phyloP scores from a whole-genome alignment of 1,139 yeast species.

The Tardiomyces depauwii region DNA sequence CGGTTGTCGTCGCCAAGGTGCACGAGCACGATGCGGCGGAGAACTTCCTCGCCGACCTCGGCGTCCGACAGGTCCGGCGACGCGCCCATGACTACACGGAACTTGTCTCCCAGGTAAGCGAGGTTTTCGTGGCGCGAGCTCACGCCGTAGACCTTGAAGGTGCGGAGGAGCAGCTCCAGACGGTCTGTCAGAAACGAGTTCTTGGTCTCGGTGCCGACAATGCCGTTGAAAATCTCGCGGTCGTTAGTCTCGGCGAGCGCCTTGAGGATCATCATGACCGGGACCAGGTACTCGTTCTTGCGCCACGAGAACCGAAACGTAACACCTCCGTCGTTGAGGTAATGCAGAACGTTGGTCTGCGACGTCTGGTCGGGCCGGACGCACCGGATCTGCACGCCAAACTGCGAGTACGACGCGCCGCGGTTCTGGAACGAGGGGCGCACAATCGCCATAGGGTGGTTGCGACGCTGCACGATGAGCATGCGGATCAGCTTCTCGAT shows the following conservation, averaged over 20 bases:
- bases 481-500: slow-evolving; percentile 92
- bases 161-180: slow-evolving; percentile 80
- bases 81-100: slow-evolving; percentile 85
- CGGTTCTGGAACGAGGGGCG: slow-evolving; percentile 92
- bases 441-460: slow-evolving; percentile 94
- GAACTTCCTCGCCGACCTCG: slow-evolving; percentile 81
- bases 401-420: slow-evolving; percentile 82
- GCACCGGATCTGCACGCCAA: slow-evolving; percentile 87
- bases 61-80: slow-evolving; percentile 80
- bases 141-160: slow-evolving; percentile 70
- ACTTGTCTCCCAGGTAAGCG: slow-evolving; percentile 91
- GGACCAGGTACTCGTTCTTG: slow-evolving; percentile 88
- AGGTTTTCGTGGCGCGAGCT: slow-evolving; percentile 78
- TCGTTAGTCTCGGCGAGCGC: slow-evolving; percentile 88
- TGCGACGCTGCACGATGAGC: slow-evolving; percentile 96
- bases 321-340: slow-evolving; percentile 89
- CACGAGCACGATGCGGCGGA: slow-evolving; percentile 77
- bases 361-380: slow-evolving; percentile 97
- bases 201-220: slow-evolving; percentile 75
- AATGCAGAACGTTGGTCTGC: slow-evolving; percentile 92
- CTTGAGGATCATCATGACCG: slow-evolving; percentile 85
- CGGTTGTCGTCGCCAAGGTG: slow-evolving; percentile 49
- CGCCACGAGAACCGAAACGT: slow-evolving; percentile 96
- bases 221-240: slow-evolving; percentile 90
- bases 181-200: slow-evolving; percentile 97